These are phyloP conservation scores for Talaromyces marneffei DNA, from an alignment of 2,329 filamentous ascomycete genomes.

Conservation along the genomic window DNA sequence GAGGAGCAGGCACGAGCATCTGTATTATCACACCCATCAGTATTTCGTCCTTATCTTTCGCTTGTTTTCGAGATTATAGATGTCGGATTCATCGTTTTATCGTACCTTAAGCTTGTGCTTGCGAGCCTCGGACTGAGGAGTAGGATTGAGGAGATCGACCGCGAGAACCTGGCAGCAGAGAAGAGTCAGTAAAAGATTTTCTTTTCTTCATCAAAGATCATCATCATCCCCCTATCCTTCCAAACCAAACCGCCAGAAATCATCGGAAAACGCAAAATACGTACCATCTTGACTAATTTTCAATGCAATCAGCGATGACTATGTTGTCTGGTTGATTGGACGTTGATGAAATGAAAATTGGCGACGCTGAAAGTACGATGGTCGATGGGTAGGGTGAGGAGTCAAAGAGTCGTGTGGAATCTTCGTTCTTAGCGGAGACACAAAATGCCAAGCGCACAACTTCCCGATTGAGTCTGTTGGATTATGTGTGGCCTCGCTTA, in stretches of 20 bases:
- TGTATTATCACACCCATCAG: conserved; percentile 36
- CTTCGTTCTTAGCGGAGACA: background rate
- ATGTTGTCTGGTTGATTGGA: conserved; percentile 27
- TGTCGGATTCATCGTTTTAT: conserved; percentile 15
- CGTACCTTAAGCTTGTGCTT: conserved; percentile 99
- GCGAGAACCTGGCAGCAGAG: conserved; percentile 77
- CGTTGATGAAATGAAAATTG: conserved; percentile 29
- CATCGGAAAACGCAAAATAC: conserved; percentile 19
- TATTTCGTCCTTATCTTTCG: background rate
- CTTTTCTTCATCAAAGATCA: background rate
- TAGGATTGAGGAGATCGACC: conserved; percentile 99
- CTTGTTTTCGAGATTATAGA: background rate
- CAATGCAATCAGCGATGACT: conserved; percentile 36
- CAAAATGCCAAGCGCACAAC: conserved; percentile 3
- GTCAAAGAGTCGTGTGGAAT: background rate
- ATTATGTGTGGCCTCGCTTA: conserved; percentile 18
- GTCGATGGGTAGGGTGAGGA: conserved; percentile 22
- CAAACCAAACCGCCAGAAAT: no score
- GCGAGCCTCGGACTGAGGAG: conserved; percentile 93
- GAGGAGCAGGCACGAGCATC: conserved; percentile 90
- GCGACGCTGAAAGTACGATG: conserved; percentile 21
- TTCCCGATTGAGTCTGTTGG: background rate
- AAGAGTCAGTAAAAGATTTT: conserved; percentile 15
- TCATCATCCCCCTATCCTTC: background rate
- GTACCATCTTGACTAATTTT: conserved; percentile 41